phyloP scores from a whole-genome alignment of 2,329 filamentous ascomycete species.

The Rosellinia necatrix region DNA sequence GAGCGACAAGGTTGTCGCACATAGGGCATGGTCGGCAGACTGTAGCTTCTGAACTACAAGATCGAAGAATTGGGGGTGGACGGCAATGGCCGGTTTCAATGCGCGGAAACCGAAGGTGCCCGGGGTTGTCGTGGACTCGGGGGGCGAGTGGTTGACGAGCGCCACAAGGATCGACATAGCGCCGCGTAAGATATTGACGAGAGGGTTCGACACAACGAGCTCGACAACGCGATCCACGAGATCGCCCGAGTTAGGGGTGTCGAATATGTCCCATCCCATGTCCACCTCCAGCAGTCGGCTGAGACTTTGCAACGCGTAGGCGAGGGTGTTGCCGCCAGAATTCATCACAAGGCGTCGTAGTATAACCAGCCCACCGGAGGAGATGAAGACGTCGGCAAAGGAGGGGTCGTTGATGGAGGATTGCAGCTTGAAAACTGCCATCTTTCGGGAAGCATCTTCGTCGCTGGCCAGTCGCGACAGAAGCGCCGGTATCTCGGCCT shows the following conservation, averaged over 20 bases:
- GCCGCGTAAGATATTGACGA: slow-evolving; percentile 95
- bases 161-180: slow-evolving; percentile 97
- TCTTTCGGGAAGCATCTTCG: slow-evolving; percentile 92
- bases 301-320: slow-evolving; percentile 90
- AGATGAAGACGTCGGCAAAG: slow-evolving; percentile 95
- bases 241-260: slow-evolving; percentile 64
- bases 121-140: slow-evolving; percentile 48
- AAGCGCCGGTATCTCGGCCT: slow-evolving; percentile 68
- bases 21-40: slow-evolving; percentile 92
- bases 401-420: slow-evolving; percentile 92
- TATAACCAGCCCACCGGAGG: slow-evolving; percentile 80
- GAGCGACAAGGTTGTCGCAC: slow-evolving; percentile 91
- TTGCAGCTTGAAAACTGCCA: slow-evolving; percentile 98
- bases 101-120: slow-evolving; percentile 85
- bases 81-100: slow-evolving; percentile 86
- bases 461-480: slow-evolving; percentile 68
- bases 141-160: slow-evolving; percentile 80
- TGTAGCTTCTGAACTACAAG: slow-evolving; percentile 90
- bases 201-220: slow-evolving; percentile 89
- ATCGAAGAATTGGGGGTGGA: slow-evolving; percentile 92
- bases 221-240: slow-evolving; percentile 81
- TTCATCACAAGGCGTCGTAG: slow-evolving; percentile 82
- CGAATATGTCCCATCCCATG: slow-evolving; percentile 94
- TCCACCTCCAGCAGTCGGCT: slow-evolving; percentile 89
- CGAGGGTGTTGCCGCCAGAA: slow-evolving; percentile 89